Base-by-base conservation (phyloP, 2,329 filamentous ascomycete species). In the Diplodia seriata region DNA sequence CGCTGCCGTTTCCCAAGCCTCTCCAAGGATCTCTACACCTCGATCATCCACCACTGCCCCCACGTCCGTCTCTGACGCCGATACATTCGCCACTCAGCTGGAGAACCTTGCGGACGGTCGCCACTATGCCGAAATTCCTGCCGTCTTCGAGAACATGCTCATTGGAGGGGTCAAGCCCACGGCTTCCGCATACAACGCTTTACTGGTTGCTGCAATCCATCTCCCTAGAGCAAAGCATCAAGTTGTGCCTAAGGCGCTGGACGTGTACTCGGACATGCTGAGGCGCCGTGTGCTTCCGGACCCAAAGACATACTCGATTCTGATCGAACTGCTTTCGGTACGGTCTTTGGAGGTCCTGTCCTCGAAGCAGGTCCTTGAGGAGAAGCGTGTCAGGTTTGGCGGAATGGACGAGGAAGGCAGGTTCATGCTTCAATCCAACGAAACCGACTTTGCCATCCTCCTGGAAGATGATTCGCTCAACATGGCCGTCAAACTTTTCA, bases 241-340 rank as follows among this genome's bases (percentile, higher is more conserved):
- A 81, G 89, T 95, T 64, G 92, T 97, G 15, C 90, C 93, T 70
- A 97, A 97, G 82, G 93, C 93, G 5, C 85, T 98, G 64, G 94
- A 97, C 81, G 91, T 99, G 64, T 99, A 98, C 79, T 91, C 93
- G 18, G 94, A 98, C 77, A 98, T 99, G 95, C 88, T 97, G 73
- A 89, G 90, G 71, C 91, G 94, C 71, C 90, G 90, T 73, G 90
- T 98, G 29, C 82, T 86, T 23, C 94, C 94, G 8, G 90, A 97
- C 77, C 89, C 89, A 66, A 87, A 91, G 68, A 98, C 94, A 0
- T 98, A 97, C 80, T 89, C 93, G 75, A 93, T 93, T 40, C 84
- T 99, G 20, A 91, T 99, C 67, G 89, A 91, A 68, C 84, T 97
- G 49, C 85, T 99, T 64, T 91, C 94, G 20, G 87, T 89, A 15